Evolutionary conservation across 1,284 basidiomycete species (phyloP).

Genomic region (Tylopilus sp.): DNA sequence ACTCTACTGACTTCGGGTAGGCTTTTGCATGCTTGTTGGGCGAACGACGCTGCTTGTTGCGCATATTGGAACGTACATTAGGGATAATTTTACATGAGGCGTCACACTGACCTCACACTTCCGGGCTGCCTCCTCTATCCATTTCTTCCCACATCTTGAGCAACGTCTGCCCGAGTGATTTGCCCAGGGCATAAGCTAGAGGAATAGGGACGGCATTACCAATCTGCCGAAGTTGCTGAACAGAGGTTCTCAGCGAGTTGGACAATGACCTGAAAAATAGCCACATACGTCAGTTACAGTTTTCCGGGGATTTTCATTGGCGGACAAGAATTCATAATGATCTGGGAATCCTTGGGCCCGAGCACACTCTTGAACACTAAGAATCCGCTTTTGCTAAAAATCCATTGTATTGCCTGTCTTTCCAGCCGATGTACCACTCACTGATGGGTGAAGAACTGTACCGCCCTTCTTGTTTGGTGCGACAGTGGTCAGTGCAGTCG

Average conservation of each 20-base stretch:
- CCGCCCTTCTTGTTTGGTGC: slow-evolving; percentile 50
- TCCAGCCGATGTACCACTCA: slow-evolving; percentile 30
- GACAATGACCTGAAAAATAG: not conserved
- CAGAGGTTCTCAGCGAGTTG: not conserved
- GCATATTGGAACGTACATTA: not conserved
- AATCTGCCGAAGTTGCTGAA: slow-evolving; percentile 66
- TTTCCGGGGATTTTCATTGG: slow-evolving; percentile 34
- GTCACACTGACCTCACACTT: slow-evolving; percentile 26
- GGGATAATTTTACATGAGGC: slow-evolving; percentile 1
- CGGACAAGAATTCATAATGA: slow-evolving; percentile 53
- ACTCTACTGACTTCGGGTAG: not conserved
- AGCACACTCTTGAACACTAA: slow-evolving; percentile 62
- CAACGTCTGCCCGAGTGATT: slow-evolving; percentile 49
- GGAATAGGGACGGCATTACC: slow-evolving; percentile 73
- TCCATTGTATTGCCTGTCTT: not conserved
- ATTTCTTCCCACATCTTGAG: slow-evolving; percentile 43
- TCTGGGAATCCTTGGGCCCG: slow-evolving; percentile 74
- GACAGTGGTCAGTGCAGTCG: slow-evolving; percentile 55
- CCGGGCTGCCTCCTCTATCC: slow-evolving; percentile 44
- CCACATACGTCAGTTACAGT: slow-evolving; percentile 49
- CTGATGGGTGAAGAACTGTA: slow-evolving; percentile 56
- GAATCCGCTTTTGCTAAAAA: slow-evolving; percentile 58
- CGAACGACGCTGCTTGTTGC: not conserved
- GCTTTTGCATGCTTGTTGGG: slow-evolving; percentile 2
- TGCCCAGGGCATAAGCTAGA: slow-evolving; percentile 59